phyloP scores from a whole-genome alignment of 2,329 filamentous ascomycete genomes.

The Aciculosporium take region DNA sequence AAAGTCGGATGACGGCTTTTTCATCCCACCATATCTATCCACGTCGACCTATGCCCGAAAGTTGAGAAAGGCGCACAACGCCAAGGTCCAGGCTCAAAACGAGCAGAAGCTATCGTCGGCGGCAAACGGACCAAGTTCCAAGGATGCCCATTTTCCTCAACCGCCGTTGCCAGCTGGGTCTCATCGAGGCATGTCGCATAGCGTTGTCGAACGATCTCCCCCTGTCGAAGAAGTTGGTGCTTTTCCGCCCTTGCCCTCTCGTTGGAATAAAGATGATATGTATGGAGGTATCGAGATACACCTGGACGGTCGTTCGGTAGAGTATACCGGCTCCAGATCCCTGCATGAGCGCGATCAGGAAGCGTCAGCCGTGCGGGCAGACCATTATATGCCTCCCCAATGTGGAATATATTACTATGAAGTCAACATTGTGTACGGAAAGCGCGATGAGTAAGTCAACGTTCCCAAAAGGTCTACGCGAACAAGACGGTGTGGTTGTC shows the following conservation, averaged over 20 bases:
- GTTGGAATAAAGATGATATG: constrained; percentile 73
- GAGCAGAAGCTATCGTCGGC: constrained; percentile 21
- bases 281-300: constrained; percentile 58
- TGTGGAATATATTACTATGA: constrained; percentile 96
- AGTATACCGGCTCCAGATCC: constrained; percentile 34
- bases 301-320: constrained; percentile 59
- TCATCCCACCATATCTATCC: constrained; percentile 71
- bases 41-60: constrained; percentile 65
- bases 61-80: constrained; percentile 55
- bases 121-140: constrained; percentile 28
- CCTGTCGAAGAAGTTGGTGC: constrained; percentile 41
- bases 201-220: constrained; percentile 65
- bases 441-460: constrained; percentile 38
- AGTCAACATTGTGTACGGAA: constrained; percentile 36
- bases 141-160: constrained; percentile 36
- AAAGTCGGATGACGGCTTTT: constrained; percentile 38
- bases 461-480: background rate
- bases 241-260: constrained; percentile 58
- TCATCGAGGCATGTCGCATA: constrained; percentile 68
- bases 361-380: constrained; percentile 66
- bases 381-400: constrained; percentile 75
- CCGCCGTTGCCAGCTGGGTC: constrained; percentile 27
- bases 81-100: constrained; percentile 37
- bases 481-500: background rate
- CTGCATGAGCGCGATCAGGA: constrained; percentile 49